Base-by-base conservation (phyloP, 768 basidiomycete genomes). In the Pleurotus salmoneostramineus region DNA sequence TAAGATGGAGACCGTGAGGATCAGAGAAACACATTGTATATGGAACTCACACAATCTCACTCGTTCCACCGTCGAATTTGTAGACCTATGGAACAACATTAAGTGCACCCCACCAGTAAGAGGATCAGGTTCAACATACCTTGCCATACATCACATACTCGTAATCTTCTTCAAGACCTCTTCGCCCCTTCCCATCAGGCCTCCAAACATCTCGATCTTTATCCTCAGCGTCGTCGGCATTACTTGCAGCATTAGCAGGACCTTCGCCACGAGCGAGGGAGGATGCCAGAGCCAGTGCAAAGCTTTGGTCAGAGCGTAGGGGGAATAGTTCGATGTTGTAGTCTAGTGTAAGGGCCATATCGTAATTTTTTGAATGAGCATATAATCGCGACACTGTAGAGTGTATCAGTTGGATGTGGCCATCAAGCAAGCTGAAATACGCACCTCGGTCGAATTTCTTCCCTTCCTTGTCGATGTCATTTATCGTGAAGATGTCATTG, bases 61-160 rank as follows among this genome's bases (percentile, higher is more conserved):
- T 80, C 11, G 83, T 84, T 59, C 86, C 89, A 12, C 90, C 88
- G 68, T 99, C 96, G 69, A 96, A 97, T 70, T 95, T 95, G 80
- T 99, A 99, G 49, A 98, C 91, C 93, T 96, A 49, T 34, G 3
- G 27, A 10, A 44, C 37, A 54, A 58, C 34, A 62, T 42, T 50
- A 40, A 59, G 51, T 56, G 34, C 21, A 48, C 35, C 52, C 34
- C 27, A 40, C 21, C 17, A 42, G 15, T 7, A 44, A 10, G 34
- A 31, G 33, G 42, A 56, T 17, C 6, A 7, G 44, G 36, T 44
- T 40, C 21, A 40, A 64, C 79, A 58, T 62, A 95, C 94, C 86
- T 95, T 98, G 34, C 96, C 96, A 70, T 93, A 95, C 95, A 98
- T 98, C 63, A 99, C 96, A 77, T 98, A 99, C 67, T 98, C 95